Percentiles rank a stretch among this genome's conserved stretches.
Conservation (phyloP, 345 rosid genomes). For the Arabidopsis thaliana region TAIR10.1 NC_003074.8:838501-839000, state of each 20-base stretch:
- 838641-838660: slow-evolving; percentile 1
- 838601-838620: too few relatives aligned
- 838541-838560: slow-evolving; percentile 80
- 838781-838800: slow-evolving; percentile 72
- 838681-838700: slow-evolving; percentile 86
- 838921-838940: slow-evolving; percentile 76
- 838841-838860: slow-evolving; percentile 58
- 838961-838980: slow-evolving; percentile 63
- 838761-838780: slow-evolving; percentile 78
- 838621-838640: background rate
- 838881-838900: slow-evolving; percentile 82
- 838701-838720: slow-evolving; percentile 80
- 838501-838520: slow-evolving; percentile 91
- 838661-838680: slow-evolving; percentile 51
- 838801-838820: slow-evolving; percentile 91
- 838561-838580: slow-evolving; percentile 56
- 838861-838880: slow-evolving; percentile 90
- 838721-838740: slow-evolving; percentile 81
- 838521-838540: slow-evolving; percentile 75
- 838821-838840: slow-evolving; percentile 96
- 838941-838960: slow-evolving; percentile 82
- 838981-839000: slow-evolving; percentile 79
- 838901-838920: slow-evolving; percentile 80
- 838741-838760: slow-evolving; percentile 65
- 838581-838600: background rate